Base-by-base conservation (phyloP, 148 eudicot species). In the Dysphania ambrosioides region DNA sequence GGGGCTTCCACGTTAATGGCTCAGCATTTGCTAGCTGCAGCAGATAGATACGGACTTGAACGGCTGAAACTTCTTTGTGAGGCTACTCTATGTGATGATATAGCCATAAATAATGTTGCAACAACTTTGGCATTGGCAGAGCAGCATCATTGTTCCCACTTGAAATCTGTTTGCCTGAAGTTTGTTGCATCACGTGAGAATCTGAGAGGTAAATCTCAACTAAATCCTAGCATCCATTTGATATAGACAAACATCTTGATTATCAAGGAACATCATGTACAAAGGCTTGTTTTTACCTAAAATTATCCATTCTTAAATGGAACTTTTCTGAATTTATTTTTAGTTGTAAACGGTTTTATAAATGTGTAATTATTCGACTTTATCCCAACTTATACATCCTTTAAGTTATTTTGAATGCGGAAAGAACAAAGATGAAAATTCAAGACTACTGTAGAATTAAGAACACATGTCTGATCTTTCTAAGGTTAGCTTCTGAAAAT, bases 21-120 rank as follows among this genome's bases (percentile, higher is more conserved):
- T 79, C 98, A 95, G 81, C 98, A 95, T 88, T 82, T 95, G 82
- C 90, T 95, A 83, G 98, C 91, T 63, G 97, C 98, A 27, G 91
- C 98, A 35, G 98, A 95, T 76, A 87, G 89, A 21, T 95, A 90
- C 73, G 96, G 97, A 68, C 81, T 95, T 51, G 96, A 92, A 79
- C 85, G 98, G 79, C 87, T 95, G 63, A 86, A 88, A 73, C 76
- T 87, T 81, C 79, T 88, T 7, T 95, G 98, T 72, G 98, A 95
- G 82, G 86, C 89, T 72, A 87, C 83, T 44, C 93, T 95, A 32
- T 87, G 91, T 80, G 92, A 92, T 55, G 90, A 90, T 79, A 87
- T 95, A 66, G 93, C 96, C 53, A 90, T 95, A 72, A 88, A 92
- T 76, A 92, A 93, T 23, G 98, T 88, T 41, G 96, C 97, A 49